Percentiles rank a stretch among this genome's conserved stretches.
phyloP scores from a whole-genome alignment of 306 rosid species.

The Cyclanthera cordifolia region DNA sequence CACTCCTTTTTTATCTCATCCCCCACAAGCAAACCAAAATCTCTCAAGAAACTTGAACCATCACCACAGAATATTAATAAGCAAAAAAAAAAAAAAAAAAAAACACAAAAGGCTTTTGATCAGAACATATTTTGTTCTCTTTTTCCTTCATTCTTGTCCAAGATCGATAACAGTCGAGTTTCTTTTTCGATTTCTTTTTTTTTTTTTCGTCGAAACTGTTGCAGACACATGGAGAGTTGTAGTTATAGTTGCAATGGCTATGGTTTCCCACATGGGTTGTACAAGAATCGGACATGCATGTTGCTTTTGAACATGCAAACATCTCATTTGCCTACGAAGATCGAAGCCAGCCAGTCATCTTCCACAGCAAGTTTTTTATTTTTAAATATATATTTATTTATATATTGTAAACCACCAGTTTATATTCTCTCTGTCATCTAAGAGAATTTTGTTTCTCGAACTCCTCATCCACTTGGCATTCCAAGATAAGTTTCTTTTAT shows the following conservation, averaged over 20 bases:
- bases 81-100: too few species aligned
- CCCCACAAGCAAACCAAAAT: neutral
- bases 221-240: too few species aligned
- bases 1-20: neutral
- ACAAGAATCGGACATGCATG: constrained; percentile 11
- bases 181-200: too few species aligned
- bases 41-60: neutral
- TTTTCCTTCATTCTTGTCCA: too few species aligned
- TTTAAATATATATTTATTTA: neutral
- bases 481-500: constrained; percentile 40
- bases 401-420: constrained; percentile 7
- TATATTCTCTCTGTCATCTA: constrained; percentile 3
- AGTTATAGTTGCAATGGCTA: constrained; percentile 16
- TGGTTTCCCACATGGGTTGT: constrained; percentile 25
- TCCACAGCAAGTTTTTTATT: neutral
- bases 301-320: constrained; percentile 12
- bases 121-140: too few species aligned
- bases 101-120: too few species aligned
- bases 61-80: too few species aligned
- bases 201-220: too few species aligned
- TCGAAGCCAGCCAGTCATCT: constrained; percentile 10
- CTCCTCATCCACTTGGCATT: constrained; percentile 35
- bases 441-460: constrained; percentile 20
- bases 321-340: constrained; percentile 10
- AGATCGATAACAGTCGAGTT: too few species aligned